Evolutionary conservation across 306 rosid genomes (phyloP).

Genomic region (Rosa lucieae): DNA sequence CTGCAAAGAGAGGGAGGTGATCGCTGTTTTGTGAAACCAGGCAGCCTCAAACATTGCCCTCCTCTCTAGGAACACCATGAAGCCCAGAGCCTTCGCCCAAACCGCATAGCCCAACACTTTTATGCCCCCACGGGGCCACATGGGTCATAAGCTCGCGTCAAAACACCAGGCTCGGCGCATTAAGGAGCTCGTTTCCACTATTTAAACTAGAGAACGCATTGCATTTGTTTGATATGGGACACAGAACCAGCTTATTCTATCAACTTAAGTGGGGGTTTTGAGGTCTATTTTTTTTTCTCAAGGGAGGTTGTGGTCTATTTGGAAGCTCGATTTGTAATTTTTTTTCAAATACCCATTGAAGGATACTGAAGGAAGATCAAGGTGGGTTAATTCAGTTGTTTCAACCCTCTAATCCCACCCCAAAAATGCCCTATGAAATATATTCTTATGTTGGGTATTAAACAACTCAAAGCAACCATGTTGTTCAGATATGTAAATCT

Average conservation of each 20-base stretch:
- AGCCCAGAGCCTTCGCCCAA: too few species aligned
- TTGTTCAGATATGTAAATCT: neutral
- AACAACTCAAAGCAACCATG: neutral
- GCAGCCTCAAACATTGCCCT: too few species aligned
- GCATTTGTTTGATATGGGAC: neutral
- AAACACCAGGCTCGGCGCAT: too few species aligned
- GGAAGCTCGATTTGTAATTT: neutral
- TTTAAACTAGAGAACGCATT: too few species aligned
- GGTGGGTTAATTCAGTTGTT: neutral
- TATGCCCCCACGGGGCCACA: too few species aligned
- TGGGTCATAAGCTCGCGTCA: too few species aligned
- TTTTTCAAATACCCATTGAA: neutral
- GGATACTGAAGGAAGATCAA: neutral
- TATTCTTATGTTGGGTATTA: neutral
- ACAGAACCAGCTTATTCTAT: neutral
- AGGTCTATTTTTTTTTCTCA: neutral
- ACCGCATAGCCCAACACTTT: too few species aligned
- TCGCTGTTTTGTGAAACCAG: too few species aligned
- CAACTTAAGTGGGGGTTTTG: neutral
- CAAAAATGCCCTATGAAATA: neutral
- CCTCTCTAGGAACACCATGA: too few species aligned
- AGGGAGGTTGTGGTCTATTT: neutral
- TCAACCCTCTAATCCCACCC: neutral
- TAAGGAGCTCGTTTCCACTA: too few species aligned
- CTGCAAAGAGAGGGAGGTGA: too few species aligned